These are phyloP conservation scores for Talaromyces sp. DNA, from an alignment of 2,329 filamentous ascomycete genomes.

Conservation along the genomic window DNA sequence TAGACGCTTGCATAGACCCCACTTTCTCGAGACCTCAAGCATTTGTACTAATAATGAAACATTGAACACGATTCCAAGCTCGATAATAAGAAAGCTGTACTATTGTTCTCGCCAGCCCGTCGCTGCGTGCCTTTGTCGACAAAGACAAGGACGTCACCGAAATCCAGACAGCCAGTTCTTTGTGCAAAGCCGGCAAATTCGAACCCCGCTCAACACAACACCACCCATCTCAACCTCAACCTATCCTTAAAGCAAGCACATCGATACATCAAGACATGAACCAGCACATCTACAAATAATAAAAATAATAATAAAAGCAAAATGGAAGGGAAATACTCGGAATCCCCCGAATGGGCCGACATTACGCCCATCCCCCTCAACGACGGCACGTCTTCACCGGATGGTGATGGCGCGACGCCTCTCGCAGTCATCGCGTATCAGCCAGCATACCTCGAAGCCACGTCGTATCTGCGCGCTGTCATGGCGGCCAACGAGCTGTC, in stretches of 20 bases:
- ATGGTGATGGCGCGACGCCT: constrained; percentile 44
- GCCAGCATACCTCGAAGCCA: constrained; percentile 83
- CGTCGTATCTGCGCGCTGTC: constrained; percentile 86
- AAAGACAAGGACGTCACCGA: neutral
- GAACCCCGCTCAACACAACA: neutral
- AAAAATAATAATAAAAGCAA: neutral
- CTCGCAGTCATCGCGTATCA: constrained; percentile 91
- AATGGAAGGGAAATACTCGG: constrained; percentile 47
- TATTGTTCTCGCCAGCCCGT: neutral
- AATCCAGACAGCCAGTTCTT: neutral
- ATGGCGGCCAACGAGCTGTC: constrained; percentile 87
- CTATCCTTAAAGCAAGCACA: no score
- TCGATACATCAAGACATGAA: neutral
- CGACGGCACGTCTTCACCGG: constrained; percentile 58
- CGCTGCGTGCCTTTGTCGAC: neutral
- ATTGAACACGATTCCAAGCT: no score
- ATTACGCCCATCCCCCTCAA: constrained; percentile 75
- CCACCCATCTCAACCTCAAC: neutral
- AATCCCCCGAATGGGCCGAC: constrained; percentile 76
- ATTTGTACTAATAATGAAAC: no score
- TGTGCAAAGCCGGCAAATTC: neutral
- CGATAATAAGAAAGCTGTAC: no score
- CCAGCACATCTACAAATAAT: neutral
- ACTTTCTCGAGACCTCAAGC: no score
- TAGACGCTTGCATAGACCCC: neutral